Evolutionary conservation across 78 protist genomes (phyloP).

Genomic region (Dictyostelium capitatum): DNA sequence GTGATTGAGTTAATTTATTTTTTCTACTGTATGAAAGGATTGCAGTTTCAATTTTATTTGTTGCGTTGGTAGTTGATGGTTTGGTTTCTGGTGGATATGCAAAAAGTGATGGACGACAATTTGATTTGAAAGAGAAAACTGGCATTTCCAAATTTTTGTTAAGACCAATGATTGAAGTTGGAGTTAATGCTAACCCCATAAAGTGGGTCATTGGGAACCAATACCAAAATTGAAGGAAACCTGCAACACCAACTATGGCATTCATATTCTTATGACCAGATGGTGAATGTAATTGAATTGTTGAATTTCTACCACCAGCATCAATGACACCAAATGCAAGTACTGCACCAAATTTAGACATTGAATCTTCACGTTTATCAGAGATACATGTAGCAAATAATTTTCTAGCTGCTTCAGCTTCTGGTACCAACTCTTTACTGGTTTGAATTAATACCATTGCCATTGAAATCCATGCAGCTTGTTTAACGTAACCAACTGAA

Average conservation of each 20-base stretch:
- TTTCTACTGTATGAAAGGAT: conserved; percentile 82
- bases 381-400: conserved; percentile 54
- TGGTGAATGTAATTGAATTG: conserved; percentile 87
- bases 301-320: conserved; percentile 98
- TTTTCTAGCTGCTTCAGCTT: conserved; percentile 76
- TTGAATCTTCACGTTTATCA: conserved; percentile 94
- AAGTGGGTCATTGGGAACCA: conserved; percentile 98
- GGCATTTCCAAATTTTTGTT: conserved; percentile 93
- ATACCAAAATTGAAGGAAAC: conserved; percentile 98
- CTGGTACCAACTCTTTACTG: conserved; percentile 49
- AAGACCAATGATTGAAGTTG: conserved; percentile 97
- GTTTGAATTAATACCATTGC: conserved; percentile 97
- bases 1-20: conserved; percentile 9
- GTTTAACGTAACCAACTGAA: conserved; percentile 95
- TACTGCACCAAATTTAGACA: conserved; percentile 98
- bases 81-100: conserved; percentile 94
- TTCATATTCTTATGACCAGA: conserved; percentile 85
- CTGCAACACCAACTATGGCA: conserved; percentile 91
- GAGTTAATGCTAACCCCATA: conserved; percentile 95
- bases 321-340: conserved; percentile 98
- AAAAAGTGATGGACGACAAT: conserved; percentile 88
- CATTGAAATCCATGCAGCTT: conserved; percentile 97
- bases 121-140: conserved; percentile 53
- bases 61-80: conserved; percentile 24
- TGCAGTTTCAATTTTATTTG: conserved; percentile 83